Evolutionary conservation across 2,329 filamentous ascomycete genomes (phyloP), one percentile per base, ranked within the genome.

Genomic region (Balansia obtecta): DNA sequence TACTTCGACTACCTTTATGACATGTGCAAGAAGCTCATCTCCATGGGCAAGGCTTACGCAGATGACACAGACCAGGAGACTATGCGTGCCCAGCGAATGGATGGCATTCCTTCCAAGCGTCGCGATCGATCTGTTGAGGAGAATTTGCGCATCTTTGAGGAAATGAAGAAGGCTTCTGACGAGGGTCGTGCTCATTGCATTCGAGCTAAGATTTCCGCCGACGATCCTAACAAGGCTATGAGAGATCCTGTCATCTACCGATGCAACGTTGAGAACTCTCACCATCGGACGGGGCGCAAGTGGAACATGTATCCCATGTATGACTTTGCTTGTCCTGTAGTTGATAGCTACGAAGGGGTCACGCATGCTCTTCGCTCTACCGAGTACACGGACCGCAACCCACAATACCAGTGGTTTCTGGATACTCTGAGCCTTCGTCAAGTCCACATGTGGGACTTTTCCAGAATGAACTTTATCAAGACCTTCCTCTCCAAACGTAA

Each of bases 181-280:
- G 83, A 90, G 66, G 93, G 93, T 52, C 70, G 82, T 46, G 81
- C 77, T 63, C 90, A 91, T 81, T 96, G 88, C 70, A 94, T 98
- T 57, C 86, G 93, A 53, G 93, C 93, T 52, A 96, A 94, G 75
- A 87, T 97, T 59, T 91, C 88, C 1, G 80, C 86, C 58, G 87
- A 95, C 67, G 86, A 93, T 70, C 86, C 86, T 56, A 97, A 98
- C 75, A 95, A 95, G 70, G 88, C 93, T 49, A 83, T 97, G 79
- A 80, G 93, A 57, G 93, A 98, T 67, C 93, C 93, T 12, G 90
- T 97, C 68, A 94, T 98, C 67, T 97, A 96, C 76, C 84, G 93
- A 57, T 96, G 89, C 58, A 95, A 95, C 64, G 61, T 73, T 53
- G 74, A 75, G 51, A 72, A 74, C 45, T 59, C 74, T 18, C 86